phyloP scores from a whole-genome alignment of 441 rosid genomes.

The Populus trichocarpa region DNA sequence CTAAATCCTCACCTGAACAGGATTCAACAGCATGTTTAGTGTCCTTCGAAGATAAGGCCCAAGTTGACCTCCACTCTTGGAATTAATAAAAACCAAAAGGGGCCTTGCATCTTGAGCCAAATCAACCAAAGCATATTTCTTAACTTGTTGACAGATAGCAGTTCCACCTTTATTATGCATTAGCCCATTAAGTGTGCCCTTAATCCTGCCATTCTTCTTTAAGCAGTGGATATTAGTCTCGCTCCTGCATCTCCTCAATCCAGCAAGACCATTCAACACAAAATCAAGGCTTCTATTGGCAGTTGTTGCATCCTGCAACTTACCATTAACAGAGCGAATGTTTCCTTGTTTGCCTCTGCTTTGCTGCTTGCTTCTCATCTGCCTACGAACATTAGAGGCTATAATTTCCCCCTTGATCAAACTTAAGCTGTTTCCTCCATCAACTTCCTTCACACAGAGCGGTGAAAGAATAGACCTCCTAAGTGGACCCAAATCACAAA shows the following conservation, averaged over 20 bases:
- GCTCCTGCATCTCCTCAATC: slow-evolving; percentile 39
- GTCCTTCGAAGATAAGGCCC: slow-evolving; percentile 63
- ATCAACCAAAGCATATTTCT: slow-evolving; percentile 43
- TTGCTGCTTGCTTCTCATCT: slow-evolving; percentile 42
- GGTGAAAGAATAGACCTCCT: slow-evolving; percentile 63
- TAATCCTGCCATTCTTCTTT: slow-evolving; percentile 30
- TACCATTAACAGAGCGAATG: slow-evolving; percentile 28
- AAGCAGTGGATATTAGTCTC: slow-evolving; percentile 40
- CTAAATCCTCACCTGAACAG: slow-evolving; percentile 45
- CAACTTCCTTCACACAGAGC: slow-evolving; percentile 43
- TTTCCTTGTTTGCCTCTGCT: slow-evolving; percentile 43
- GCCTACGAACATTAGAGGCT: slow-evolving; percentile 36
- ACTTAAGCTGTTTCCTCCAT: slow-evolving; percentile 29
- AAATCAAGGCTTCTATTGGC: slow-evolving; percentile 27
- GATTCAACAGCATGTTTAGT: slow-evolving; percentile 64
- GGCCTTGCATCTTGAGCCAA: slow-evolving; percentile 57
- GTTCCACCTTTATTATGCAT: slow-evolving; percentile 32
- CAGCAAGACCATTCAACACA: slow-evolving; percentile 37
- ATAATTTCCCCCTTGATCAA: slow-evolving; percentile 34
- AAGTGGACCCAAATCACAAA: slow-evolving; percentile 62
- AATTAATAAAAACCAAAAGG: slow-evolving; percentile 62
- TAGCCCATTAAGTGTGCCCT: slow-evolving; percentile 29
- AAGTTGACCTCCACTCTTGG: slow-evolving; percentile 67
- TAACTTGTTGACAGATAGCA: slow-evolving; percentile 23
- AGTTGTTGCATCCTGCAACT: slow-evolving; percentile 36